These are phyloP conservation scores for Globisporangium canariense DNA, from an alignment of 352 stramenopile species.

Conservation along the genomic window DNA sequence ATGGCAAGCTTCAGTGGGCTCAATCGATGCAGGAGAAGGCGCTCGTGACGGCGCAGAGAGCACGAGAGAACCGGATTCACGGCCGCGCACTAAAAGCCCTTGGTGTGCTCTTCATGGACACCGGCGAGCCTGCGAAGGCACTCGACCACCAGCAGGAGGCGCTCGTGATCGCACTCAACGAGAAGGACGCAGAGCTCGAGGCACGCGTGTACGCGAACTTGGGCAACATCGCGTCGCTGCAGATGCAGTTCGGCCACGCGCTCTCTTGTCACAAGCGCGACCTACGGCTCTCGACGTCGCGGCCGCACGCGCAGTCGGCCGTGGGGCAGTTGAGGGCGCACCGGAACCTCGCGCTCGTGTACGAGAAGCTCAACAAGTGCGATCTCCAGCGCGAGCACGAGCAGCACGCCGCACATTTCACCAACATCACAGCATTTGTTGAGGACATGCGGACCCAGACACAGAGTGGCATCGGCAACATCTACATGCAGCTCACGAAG, in stretches of 20 bases:
- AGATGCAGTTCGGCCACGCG: conserved; percentile 54
- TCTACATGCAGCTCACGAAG: conserved; percentile 51
- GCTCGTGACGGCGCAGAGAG: conserved; percentile 38
- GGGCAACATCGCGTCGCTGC: conserved; percentile 57
- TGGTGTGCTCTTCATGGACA: conserved; percentile 56
- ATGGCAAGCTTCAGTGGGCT: conserved; percentile 35
- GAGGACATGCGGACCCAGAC: conserved; percentile 47
- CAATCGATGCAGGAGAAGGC: conserved; percentile 47
- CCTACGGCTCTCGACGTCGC: conserved; percentile 29
- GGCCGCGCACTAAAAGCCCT: conserved; percentile 62
- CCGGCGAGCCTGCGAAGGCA: conserved; percentile 33
- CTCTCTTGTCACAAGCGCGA: conserved; percentile 63
- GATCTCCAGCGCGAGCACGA: conserved; percentile 42
- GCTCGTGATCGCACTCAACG: conserved; percentile 40
- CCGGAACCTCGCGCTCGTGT: conserved; percentile 66
- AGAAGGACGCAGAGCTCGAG: conserved; percentile 60
- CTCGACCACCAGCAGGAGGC: conserved; percentile 67
- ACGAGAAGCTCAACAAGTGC: conserved; percentile 45
- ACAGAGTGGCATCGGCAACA: conserved; percentile 49
- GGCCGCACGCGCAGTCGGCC: conserved; percentile 46
- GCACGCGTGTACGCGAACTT: conserved; percentile 76
- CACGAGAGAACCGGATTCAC: conserved; percentile 36
- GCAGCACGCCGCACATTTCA: conserved; percentile 21
- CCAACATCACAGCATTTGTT: conserved; percentile 25
- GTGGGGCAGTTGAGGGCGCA: conserved; percentile 59